Evolutionary conservation across 78 protist species (phyloP), one percentile per base, ranked within the genome.

Genomic region (Dictyostelium purpureum): DNA sequence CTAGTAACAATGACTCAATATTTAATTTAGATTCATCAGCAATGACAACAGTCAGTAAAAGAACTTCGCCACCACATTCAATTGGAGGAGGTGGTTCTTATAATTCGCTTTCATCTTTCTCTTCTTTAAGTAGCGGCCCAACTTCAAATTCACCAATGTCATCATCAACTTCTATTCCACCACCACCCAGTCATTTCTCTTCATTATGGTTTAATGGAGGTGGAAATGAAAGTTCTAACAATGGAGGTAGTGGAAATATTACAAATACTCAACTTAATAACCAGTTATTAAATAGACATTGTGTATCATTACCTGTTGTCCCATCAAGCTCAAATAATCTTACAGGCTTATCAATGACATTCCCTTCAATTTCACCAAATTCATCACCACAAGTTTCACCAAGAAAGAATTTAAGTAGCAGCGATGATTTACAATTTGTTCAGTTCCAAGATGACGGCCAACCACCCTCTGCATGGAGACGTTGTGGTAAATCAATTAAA

Each of bases 381-480:
- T 31, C 79, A n/a, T 70, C 80, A 19, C 90, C 90, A 67, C 49
- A 71, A 40, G 56, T 73, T 1, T 54, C 75, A 21, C 79, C 79
- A 24, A 18, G 80, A 10, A 71, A 71, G 4, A 52, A 71, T 5
- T 16, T 52, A 3, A 70, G 71, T 59, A 49, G 70, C 37, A 69
- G 79, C 0, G 90, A 83, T 16, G 90, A 83, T 18, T 21, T 83
- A 9, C 63, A 31, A 7, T 83, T 83, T 56, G 63, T 52, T 26
- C 63, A 52, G n/a, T 79, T 56, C 67, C 71, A 40, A 16, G 80
- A 70, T 42, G 90, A 83, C 56, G 90, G 80, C 28, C 79, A 83
- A 71, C 90, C 66, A 51, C 90, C 90, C 21, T 38, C 63, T 4
- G 77, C 66, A 9, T 83, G 90, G 90, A 52, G 90, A 37, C 67